phyloP scores from a whole-genome alignment of 2,329 filamentous ascomycete genomes.

The Diplodia scrobiculata region DNA sequence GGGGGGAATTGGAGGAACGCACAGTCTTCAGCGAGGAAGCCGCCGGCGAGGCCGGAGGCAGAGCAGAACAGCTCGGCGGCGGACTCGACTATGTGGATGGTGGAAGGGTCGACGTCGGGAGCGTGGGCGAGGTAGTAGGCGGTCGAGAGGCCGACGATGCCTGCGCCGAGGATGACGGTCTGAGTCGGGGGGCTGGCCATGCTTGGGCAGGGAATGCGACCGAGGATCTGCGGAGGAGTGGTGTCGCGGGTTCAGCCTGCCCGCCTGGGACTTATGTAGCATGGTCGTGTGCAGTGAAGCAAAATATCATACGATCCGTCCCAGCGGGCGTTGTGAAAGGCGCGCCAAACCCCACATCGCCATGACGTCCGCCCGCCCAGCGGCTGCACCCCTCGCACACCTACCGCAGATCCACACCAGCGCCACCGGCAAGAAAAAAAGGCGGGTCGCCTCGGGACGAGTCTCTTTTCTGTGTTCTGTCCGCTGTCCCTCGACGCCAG shows the following conservation, averaged over 20 bases:
- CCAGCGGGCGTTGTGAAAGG: conserved; percentile 26
- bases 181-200: conserved; percentile 26
- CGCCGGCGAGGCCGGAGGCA: conserved; percentile 72
- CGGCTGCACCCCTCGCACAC: conserved; percentile 15
- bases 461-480: conserved; percentile 8
- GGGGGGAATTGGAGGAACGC: neutral
- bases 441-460: conserved; percentile 15
- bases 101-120: conserved; percentile 43
- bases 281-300: conserved; percentile 20
- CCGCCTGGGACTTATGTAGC: conserved; percentile 19
- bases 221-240: conserved; percentile 1
- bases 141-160: conserved; percentile 51
- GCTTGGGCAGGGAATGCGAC: neutral
- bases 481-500: conserved; percentile 39
- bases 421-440: conserved; percentile 3
- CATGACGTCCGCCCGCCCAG: conserved; percentile 26
- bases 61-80: conserved; percentile 66
- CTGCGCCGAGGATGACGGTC: conserved; percentile 48
- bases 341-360: conserved; percentile 28
- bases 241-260: conserved; percentile 2
- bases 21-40: conserved; percentile 74
- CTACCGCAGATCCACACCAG: conserved; percentile 11
- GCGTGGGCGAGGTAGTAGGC: conserved; percentile 65
- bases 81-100: conserved; percentile 62
- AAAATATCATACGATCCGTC: conserved; percentile 29